Base-by-base conservation (phyloP, 176 grass and related monocot genomes). In the Oryza officinalis region DNA sequence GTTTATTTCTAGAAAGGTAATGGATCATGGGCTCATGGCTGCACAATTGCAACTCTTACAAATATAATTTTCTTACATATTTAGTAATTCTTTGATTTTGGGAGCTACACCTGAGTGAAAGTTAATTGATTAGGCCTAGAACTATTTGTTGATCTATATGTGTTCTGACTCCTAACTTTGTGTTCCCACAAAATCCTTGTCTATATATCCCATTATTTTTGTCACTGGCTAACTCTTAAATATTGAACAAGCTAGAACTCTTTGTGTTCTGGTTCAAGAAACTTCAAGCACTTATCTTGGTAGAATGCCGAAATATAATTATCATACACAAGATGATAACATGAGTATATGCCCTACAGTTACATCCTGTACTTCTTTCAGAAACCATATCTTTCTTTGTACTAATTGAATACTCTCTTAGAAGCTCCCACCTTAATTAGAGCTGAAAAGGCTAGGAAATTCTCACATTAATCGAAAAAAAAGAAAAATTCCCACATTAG, bases 1-100 rank as follows among this genome's bases (percentile, higher is more conserved):
- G 12, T 90, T 83, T 72, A 92, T 99, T 80, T 89, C 75, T 67
- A 99, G 79, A 94, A 99, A 93, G 96, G 93, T 96, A 83, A 72
- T 22, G 20, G 52, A 57, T 84, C 69, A 47, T 15, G 4, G 18
- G 18, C 15, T 54, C 50, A 27, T 86, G 68, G 46, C 52, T 83
- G 60, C 17, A 30, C 26, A 31, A 47, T 69, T 82, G 18, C 60
- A 77, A 75, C 33, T 74, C 28, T 28, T 49, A 35, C 76, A 72
- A 15, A 72, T 61, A 64, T 22, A 69, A 15, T 50, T 78, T 65
- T 17, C 28, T 23, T 65, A 23, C 61, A 2, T 47, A 83, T 69
- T 80, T 75, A 26, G 32, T 10, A 43, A 59, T 74, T 67, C 23
- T 73, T 63, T 81, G 23, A 44, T 43, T 74, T 44, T 69, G 8